Evolutionary conservation across 2,329 filamentous ascomycete species (phyloP).

Genomic region (Colletotrichum melonis): DNA sequence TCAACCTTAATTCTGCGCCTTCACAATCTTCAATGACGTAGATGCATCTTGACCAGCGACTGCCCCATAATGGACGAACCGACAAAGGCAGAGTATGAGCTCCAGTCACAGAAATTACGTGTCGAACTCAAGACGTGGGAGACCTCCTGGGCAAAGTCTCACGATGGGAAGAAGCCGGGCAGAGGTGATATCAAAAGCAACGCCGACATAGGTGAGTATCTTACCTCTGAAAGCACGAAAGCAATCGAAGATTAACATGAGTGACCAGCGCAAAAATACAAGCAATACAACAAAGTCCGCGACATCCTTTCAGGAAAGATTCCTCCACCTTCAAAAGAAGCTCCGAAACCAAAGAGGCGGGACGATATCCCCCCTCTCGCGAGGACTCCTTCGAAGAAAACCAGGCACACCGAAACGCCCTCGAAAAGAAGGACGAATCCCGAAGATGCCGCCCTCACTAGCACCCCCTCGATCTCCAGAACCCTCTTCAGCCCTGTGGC

Average conservation of each 20-base stretch:
- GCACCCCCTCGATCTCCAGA: conserved; percentile 67
- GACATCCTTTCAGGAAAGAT: conserved; percentile 68
- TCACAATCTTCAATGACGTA: conserved; percentile 23
- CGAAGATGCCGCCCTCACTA: conserved; percentile 55
- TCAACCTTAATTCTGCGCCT: not conserved
- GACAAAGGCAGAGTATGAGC: conserved; percentile 58
- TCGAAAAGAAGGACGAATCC: conserved; percentile 50
- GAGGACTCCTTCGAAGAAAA: conserved; percentile 64
- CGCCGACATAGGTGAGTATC: conserved; percentile 71
- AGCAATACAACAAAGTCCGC: conserved; percentile 76
- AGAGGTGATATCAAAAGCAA: conserved; percentile 83
- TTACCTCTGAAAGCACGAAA: not conserved
- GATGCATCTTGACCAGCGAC: not conserved
- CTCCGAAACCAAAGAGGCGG: conserved; percentile 53
- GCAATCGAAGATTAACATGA: not conserved
- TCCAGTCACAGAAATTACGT: conserved; percentile 67
- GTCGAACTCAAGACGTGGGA: conserved; percentile 81
- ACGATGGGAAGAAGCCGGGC: conserved; percentile 76
- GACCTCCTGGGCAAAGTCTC: conserved; percentile 69
- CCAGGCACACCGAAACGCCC: conserved; percentile 59
- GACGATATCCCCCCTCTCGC: conserved; percentile 48
- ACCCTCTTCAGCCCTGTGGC: conserved; percentile 70
- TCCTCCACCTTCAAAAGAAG: conserved; percentile 51
- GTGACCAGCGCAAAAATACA: conserved; percentile 75
- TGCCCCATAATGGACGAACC: conserved; percentile 57